These are phyloP conservation scores for Arthromyces matolae DNA, from an alignment of 768 basidiomycete genomes.

Conservation along the genomic window DNA sequence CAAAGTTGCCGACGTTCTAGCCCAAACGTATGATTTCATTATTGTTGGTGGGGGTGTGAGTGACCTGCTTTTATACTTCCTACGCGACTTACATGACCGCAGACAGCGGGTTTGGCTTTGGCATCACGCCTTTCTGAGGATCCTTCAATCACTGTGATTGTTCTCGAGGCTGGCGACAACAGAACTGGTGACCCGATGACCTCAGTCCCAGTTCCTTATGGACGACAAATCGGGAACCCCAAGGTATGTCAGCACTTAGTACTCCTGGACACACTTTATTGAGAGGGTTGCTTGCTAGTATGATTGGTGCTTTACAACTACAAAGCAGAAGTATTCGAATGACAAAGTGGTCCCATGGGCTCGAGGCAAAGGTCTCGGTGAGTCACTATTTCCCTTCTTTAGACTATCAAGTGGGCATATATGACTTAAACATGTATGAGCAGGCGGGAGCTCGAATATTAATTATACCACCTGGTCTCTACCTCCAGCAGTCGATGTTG, in stretches of 20 bases:
- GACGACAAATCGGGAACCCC: slow-evolving; percentile 23
- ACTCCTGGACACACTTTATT: neutral
- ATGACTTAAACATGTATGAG: neutral
- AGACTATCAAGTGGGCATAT: neutral
- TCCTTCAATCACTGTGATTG: slow-evolving; percentile 31
- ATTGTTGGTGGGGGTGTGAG: slow-evolving; percentile 26
- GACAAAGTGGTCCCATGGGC: slow-evolving; percentile 24
- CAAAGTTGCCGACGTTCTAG: slow-evolving; percentile 12
- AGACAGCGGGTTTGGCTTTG: slow-evolving; percentile 36
- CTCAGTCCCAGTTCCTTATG: slow-evolving; percentile 29
- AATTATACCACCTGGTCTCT: slow-evolving; percentile 38
- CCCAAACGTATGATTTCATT: slow-evolving; percentile 28
- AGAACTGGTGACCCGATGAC: slow-evolving; percentile 33
- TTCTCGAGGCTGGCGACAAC: slow-evolving; percentile 34
- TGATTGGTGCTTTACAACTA: slow-evolving; percentile 34
- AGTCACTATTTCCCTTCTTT: neutral
- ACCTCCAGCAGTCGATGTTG: slow-evolving; percentile 27
- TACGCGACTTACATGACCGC: neutral
- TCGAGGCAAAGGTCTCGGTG: slow-evolving; percentile 32
- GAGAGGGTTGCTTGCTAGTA: too few species aligned
- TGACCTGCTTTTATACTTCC: neutral
- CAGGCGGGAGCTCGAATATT: slow-evolving; percentile 42
- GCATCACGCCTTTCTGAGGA: slow-evolving; percentile 42
- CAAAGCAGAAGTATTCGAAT: slow-evolving; percentile 24
- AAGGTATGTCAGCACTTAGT: slow-evolving; percentile 16